These are phyloP conservation scores for Coniochaeta ligniaria DNA, from an alignment of 2,329 filamentous ascomycete genomes.

Conservation along the genomic window DNA sequence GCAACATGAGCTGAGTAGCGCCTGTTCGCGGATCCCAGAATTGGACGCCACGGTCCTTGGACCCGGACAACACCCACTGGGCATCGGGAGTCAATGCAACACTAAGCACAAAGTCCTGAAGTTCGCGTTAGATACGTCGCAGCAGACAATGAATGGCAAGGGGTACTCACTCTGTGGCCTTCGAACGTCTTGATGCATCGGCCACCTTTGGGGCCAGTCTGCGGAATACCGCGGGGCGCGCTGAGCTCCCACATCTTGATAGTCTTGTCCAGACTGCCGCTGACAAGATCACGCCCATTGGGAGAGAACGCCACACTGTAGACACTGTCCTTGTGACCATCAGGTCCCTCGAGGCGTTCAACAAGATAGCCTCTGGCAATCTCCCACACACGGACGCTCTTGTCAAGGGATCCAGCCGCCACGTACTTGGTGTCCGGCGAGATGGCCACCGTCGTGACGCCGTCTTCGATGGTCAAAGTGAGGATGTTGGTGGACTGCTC, in stretches of 20 bases:
- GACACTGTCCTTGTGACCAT: slow-evolving; percentile 94
- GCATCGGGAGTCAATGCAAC: slow-evolving; percentile 93
- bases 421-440: slow-evolving; percentile 92
- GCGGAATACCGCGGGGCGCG: slow-evolving; percentile 60
- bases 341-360: slow-evolving; percentile 84
- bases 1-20: slow-evolving; percentile 93
- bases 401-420: slow-evolving; percentile 89
- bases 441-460: slow-evolving; percentile 94
- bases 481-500: slow-evolving; percentile 75
- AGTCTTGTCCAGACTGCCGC: slow-evolving; percentile 91
- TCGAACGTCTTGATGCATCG: slow-evolving; percentile 97
- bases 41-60: slow-evolving; percentile 94
- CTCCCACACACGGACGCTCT: slow-evolving; percentile 97
- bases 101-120: slow-evolving; percentile 87
- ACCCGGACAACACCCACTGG: slow-evolving; percentile 93
- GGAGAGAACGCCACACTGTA: slow-evolving; percentile 96
- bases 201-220: slow-evolving; percentile 69
- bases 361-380: slow-evolving; percentile 78
- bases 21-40: slow-evolving; percentile 97
- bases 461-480: slow-evolving; percentile 88
- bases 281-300: slow-evolving; percentile 86
- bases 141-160: not conserved
- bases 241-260: slow-evolving; percentile 99
- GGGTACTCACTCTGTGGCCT: slow-evolving; percentile 70
- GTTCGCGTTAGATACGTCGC: slow-evolving; percentile 18